Conservation (phyloP, 140 eudicot genomes). For the Bidens hawaiensis region DNA sequence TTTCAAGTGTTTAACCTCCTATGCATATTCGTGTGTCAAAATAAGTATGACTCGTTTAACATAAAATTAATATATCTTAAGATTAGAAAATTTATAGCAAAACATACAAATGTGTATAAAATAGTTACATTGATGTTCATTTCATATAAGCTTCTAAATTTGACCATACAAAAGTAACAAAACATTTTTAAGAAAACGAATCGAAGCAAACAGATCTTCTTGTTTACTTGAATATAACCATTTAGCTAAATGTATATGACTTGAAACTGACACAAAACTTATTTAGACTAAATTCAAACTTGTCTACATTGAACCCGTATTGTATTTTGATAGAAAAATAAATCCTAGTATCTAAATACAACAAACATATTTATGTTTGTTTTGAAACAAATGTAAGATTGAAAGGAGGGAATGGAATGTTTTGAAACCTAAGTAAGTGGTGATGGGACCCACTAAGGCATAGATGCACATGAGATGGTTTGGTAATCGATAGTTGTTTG, state of each 20-base stretch:
- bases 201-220: no score
- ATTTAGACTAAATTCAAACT: background rate
- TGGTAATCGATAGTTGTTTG: conserved; percentile 18
- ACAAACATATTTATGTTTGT: background rate
- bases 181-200: no score
- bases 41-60: background rate
- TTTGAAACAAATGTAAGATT: background rate
- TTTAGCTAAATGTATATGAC: background rate
- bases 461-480: conserved; percentile 11
- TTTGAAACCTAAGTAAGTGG: conserved; percentile 2
- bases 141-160: no score
- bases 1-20: no score
- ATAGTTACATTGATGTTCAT: background rate
- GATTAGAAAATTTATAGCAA: no score
- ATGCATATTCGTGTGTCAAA: no score
- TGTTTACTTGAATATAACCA: background rate
- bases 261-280: background rate
- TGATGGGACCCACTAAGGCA: conserved; percentile 9
- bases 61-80: no score
- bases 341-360: no score
- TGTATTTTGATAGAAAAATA: no score
- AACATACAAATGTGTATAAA: background rate
- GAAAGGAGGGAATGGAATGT: background rate
- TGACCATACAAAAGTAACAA: no score
- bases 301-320: no score